Evolutionary conservation across 73 alveolate genomes (phyloP), one percentile per base, ranked within the genome.

Genomic region (Stentor roeselii): DNA sequence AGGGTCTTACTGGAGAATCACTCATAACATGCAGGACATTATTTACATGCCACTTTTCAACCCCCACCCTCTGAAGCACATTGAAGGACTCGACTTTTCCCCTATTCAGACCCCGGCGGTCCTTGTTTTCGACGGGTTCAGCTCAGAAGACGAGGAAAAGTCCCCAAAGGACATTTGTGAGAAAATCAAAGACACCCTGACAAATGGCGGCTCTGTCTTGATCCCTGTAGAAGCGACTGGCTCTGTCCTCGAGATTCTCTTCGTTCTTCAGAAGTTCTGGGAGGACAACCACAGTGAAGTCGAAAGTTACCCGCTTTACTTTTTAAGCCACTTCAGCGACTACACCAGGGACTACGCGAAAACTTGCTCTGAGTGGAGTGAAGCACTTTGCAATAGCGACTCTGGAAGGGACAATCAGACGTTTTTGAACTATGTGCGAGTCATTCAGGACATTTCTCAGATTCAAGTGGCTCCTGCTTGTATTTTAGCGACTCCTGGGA

Each of bases 171-270:
- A 21, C 27, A 36, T 67, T 34, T 67, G 80, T 67, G 37, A 21
- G 3, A 67, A 67, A 32, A 40, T 67, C 14, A 67, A 1, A 21
- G 41, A 67, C 11, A 40, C 41, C n/a, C 37, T 67, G 37, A 2
- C 41, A 67, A 67, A 32, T 21, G 80, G 80, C 21, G 80, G 80
- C 42, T 67, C 80, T 21, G 80, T 67, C 37, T 34, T 67, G 14
- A 67, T 67, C 37, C 80, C 80, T 27, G 41, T 67, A 27, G 80
- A 67, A 1, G 42, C 80, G 0, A 21, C 80, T 30, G 80, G 80
- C 27, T 30, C 50, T 67, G 37, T 32, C 11, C 2, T 67, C 1
- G 80, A 67, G 2, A 21, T 67, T 67, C 11, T 67, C 27, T 32
- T 67, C 34, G 27, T n/a, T 67, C 34, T 67, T 30, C 42, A 67